Base-by-base conservation (phyloP, 345 rosid species). In the Excoecaria agallocha region DNA sequence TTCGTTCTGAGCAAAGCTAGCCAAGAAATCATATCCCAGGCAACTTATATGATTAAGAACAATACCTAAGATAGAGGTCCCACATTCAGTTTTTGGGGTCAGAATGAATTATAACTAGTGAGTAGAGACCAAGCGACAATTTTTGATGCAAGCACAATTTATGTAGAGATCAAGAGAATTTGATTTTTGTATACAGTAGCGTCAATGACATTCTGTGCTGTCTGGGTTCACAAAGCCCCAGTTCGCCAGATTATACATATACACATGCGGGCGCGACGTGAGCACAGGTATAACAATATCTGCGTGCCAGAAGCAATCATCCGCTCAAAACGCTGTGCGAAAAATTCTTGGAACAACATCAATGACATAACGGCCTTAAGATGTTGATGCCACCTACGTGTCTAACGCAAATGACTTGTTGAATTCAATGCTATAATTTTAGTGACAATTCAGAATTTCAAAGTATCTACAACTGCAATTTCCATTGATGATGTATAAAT, bases 391-490 rank as follows among this genome's bases (percentile, higher is more conserved):
- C 1, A 20, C 12, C 6, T 11, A n/a, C 20, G 5, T 57, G 39
- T 20, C 62, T 38, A 20, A 35, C 7, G 35, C 49, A 51, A 30
- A 12, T 11, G 51, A 20, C 12, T 45, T 22, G 51, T 30, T 2
- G 30, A 30, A 43, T 22, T 35, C 22, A 20, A n/a, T 7, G 30
- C 30, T 41, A 70, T 24, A 11, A n/a, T 37, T 39, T 7, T 35
- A 72, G 50, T 22, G 22, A 50, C 6, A 38, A 73, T 13, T 62
- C 12, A 50, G 76, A 55, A 52, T 64, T 25, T 62, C 59, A 50
- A 25, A 12, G 2, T 49, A 19, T 38, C 46, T 72, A 48, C n/a
- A 19, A 9, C 39, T 3, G 48, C 38, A 61, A 61, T n/a, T 30
- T 51, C 4, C 25, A 38, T 12, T 37, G 15, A 7, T 62, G 7